Evolutionary conservation across 257 asterid species (phyloP).

Genomic region (Ocimum tenuiflorum): DNA sequence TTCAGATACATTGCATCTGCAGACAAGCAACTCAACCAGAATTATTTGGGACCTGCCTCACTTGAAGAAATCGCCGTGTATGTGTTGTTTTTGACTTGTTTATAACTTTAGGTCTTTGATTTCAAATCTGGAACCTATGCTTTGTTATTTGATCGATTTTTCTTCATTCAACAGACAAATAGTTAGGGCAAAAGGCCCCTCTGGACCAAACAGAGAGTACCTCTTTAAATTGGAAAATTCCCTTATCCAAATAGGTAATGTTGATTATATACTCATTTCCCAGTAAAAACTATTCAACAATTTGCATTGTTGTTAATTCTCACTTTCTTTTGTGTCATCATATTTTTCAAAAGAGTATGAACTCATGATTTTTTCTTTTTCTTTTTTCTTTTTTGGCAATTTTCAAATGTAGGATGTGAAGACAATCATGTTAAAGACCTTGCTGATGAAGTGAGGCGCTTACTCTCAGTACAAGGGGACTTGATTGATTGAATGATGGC

Average conservation of each 20-base stretch:
- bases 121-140: not conserved
- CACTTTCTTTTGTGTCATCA: too few species aligned
- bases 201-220: conserved; percentile 91
- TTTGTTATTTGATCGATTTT: not conserved
- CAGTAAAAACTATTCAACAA: not conserved
- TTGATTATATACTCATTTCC: not conserved
- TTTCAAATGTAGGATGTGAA: conserved; percentile 47
- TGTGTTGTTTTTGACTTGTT: not conserved
- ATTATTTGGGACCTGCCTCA: conserved; percentile 88
- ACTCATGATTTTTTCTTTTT: not conserved
- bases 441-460: conserved; percentile 70
- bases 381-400: not conserved
- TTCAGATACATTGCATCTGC: conserved; percentile 77
- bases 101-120: not conserved
- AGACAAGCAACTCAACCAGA: conserved; percentile 62
- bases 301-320: too few species aligned
- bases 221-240: conserved; percentile 88
- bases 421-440: conserved; percentile 71
- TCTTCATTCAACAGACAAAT: conserved; percentile 57
- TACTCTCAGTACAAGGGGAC: conserved; percentile 31
- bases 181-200: conserved; percentile 81
- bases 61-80: conserved; percentile 80
- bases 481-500: conserved; percentile 4
- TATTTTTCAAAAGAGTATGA: too few species aligned
- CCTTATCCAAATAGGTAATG: conserved; percentile 54